A percentile compares a stretch with the other conserved stretches of the same genome.
Conservation (phyloP, 257 asterid species). For the Prunella vulgaris region DNA sequence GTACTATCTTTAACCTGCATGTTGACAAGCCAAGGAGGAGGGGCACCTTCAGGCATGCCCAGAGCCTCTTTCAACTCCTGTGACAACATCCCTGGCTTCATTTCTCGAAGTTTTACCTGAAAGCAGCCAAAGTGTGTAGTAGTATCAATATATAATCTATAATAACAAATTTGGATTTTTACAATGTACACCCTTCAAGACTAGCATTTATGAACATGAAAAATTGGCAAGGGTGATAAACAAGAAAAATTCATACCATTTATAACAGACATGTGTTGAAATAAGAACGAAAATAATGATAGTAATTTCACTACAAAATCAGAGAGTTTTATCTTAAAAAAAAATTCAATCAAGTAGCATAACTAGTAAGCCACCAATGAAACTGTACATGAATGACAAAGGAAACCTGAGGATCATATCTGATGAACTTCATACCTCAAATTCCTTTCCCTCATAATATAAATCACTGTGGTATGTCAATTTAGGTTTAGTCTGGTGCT, state of each 20-base stretch:
- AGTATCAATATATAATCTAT: not conserved
- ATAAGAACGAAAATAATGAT: not conserved
- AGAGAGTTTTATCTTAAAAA: too few species aligned
- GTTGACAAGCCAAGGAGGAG: constrained; percentile 97
- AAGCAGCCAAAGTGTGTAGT: constrained; percentile 10
- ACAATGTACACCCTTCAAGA: not conserved
- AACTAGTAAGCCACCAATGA: not conserved
- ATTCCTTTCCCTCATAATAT: too few species aligned
- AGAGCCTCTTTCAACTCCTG: constrained; percentile 90
- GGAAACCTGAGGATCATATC: not conserved
- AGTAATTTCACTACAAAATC: not conserved
- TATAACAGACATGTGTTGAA: not conserved
- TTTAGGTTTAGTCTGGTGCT: constrained; percentile 95
- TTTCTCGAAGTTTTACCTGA: constrained; percentile 87
- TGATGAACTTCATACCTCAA: constrained; percentile 58
- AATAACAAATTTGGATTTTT: not conserved
- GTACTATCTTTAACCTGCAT: constrained; percentile 66
- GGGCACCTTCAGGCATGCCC: constrained; percentile 97
- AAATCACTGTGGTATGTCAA: constrained; percentile 82
- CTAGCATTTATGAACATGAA: not conserved
- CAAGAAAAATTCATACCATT: not conserved
- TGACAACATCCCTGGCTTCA: constrained; percentile 84
- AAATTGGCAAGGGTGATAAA: not conserved
- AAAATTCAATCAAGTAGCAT: not conserved
- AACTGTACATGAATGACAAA: not conserved